Evolutionary conservation across 2,329 filamentous ascomycete genomes (phyloP), one percentile per base, ranked within the genome.

Genomic region (Lithohypha guttulata): DNA sequence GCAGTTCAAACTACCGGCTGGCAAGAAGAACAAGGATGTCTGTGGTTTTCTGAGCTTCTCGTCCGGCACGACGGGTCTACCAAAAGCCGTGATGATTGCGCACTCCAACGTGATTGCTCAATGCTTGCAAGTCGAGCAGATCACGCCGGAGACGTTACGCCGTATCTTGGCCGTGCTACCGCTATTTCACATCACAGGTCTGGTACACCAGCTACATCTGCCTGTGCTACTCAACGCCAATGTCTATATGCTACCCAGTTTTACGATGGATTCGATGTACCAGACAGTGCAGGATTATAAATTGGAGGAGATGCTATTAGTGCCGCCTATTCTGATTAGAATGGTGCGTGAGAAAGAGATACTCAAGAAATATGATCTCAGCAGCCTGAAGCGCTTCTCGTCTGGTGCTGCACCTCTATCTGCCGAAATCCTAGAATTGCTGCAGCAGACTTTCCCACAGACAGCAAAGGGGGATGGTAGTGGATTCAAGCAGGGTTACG

Each of bases 401-500:
- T 75, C 69, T 1, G 76, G 76, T 6, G 75, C 76, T 0, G 77
- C 77, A 0, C 77, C 76, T 0, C 55, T 77, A 2, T 65, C 63
- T 2, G 60, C 63, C 4, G 70, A 79, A 51, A 70, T 81, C 39
- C 62, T 79, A 11, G 64, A 70, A 17, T 62, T 69, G 17, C 59
- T 80, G 10, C 57, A 71, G 42, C 60, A 64, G 43, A 69, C 66
- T 33, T 79, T 78, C 49, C 76, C 75, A 0, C 56, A 65, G 0
- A 40, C 37, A 31, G 35, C 35, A 27, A 39, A 26, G 7, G 26
- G 18, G 17, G 17, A 23, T 18, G 43, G 43, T 11, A 74, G 69
- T 0, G 73, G 73, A 0, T 77, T 80, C 55, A 75, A 75, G 49
- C 76, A 79, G 51, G 75, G 74, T 2, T 81, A 79, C 49, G 77